Evolutionary conservation across 352 stramenopile genomes (phyloP).

Genomic region (Pythium grandisporangium): DNA sequence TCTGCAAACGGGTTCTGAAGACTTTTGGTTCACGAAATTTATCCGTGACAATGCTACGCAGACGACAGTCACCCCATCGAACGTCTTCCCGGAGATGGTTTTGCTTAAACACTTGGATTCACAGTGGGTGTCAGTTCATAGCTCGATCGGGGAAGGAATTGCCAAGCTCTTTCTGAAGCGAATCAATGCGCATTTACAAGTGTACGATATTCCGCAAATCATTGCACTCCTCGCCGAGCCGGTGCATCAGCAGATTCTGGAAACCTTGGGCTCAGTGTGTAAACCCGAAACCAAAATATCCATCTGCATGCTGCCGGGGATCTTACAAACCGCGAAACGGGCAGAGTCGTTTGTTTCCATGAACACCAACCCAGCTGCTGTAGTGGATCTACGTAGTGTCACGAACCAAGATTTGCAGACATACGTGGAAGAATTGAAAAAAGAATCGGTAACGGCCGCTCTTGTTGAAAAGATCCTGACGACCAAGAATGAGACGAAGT

Average conservation of each 20-base stretch:
- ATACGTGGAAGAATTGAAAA: background rate
- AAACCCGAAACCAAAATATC: background rate
- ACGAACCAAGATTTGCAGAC: background rate
- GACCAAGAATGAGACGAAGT: background rate
- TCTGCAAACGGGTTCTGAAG: background rate
- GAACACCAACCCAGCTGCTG: background rate
- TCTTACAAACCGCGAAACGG: background rate
- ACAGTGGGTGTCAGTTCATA: constrained; percentile 5
- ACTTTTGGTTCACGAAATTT: constrained; percentile 7
- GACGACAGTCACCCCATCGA: background rate
- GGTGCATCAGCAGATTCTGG: background rate
- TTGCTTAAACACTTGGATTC: constrained; percentile 5
- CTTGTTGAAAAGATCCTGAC: background rate
- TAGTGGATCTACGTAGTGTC: background rate
- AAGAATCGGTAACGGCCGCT: background rate
- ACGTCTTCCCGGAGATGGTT: constrained; percentile 6
- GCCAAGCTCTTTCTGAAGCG: background rate
- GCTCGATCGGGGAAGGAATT: constrained; percentile 4
- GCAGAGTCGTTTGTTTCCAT: background rate
- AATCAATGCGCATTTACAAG: background rate
- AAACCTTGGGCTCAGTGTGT: background rate
- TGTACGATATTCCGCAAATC: background rate
- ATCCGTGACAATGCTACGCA: background rate
- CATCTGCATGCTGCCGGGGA: background rate
- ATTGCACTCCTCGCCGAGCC: background rate